Base-by-base conservation (phyloP, 225 moss, liverwort and hornwort species). In the Lunularia cruciata region DNA sequence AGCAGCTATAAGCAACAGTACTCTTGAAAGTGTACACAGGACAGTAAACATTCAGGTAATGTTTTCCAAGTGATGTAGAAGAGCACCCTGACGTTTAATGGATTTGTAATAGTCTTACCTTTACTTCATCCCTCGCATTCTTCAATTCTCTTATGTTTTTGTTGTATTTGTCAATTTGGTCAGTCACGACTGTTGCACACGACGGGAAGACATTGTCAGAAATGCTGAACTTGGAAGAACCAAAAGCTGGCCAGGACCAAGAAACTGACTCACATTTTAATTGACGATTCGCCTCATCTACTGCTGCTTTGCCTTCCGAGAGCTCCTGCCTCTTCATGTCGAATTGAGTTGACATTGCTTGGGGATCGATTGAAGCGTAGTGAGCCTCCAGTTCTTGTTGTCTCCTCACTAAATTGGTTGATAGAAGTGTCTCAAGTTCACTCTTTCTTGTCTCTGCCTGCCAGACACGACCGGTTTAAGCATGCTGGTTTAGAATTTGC, bases 361-460 rank as follows among this genome's bases (percentile, higher is more conserved):
- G 86, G 53, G 90, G 80, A 53, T 94, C 93, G 27, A 72, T 83
- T 27, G 84, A 82, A 62, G 85, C 83, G 39, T 85, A 77, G 53
- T 87, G 93, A 75, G 77, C 79, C 69, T 94, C 90, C 74, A 94
- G 73, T 79, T 94, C 93, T 47, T 86, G 86, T 76, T 94, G 90
- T 72, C 90, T 82, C 73, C 82, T 84, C 67, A 94, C 90, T 57
- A 94, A 78, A 75, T 90, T 90, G 52, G 90, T 90, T 60, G 93
- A 90, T 23, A 94, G 78, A 33, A 85, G 80, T 69, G 87, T 90
- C 79, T 94, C 93, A 73, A 94, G 78, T 78, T 90, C 93, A 63
- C 90, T 88, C 76, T 94, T 94, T 70, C 85, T 83, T 52, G 88
- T 84, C 73, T 94, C 93, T 40, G 87, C 92, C 91, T 92, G 87